A percentile compares a stretch with the other conserved stretches of the same genome.
Evolutionary conservation across 176 grass and related monocot species (phyloP).

Genomic region (Bolboschoenus planiculmis): DNA sequence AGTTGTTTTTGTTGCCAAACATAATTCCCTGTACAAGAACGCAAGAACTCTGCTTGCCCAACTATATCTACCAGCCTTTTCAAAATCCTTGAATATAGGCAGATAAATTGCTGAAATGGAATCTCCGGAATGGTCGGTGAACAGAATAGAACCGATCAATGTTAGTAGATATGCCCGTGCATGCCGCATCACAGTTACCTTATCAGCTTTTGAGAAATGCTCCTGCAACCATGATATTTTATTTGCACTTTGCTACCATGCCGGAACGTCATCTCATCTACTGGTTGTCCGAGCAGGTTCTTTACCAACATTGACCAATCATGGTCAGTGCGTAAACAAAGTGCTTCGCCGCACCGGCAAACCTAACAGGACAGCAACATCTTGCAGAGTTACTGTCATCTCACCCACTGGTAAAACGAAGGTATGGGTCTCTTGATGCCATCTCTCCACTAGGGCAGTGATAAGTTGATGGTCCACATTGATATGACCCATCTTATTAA

Average conservation of each 20-base stretch:
- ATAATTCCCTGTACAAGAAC: conserved; percentile 56
- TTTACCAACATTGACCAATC: neutral
- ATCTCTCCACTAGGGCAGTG: neutral
- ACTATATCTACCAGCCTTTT: conserved; percentile 24
- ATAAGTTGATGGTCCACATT: neutral
- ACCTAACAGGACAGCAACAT: neutral
- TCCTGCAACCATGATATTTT: neutral
- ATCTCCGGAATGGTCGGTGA: neutral
- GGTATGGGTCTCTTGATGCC: neutral
- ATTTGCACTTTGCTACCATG: neutral
- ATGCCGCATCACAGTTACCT: neutral
- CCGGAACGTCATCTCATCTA: neutral
- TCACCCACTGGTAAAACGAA: neutral
- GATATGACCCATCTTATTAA: neutral
- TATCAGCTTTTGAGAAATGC: neutral
- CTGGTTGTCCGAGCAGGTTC: neutral
- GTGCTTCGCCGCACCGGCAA: neutral
- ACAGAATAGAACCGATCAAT: neutral
- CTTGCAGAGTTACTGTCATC: conserved; percentile 5
- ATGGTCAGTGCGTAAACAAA: neutral
- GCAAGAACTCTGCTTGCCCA: conserved; percentile 31
- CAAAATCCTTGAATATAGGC: neutral
- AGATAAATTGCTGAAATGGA: neutral
- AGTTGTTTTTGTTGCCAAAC: conserved; percentile 42
- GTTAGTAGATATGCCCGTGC: neutral